Evolutionary conservation across 495 filamentous ascomycete genomes (phyloP).

Genomic region (Podospora sp.): DNA sequence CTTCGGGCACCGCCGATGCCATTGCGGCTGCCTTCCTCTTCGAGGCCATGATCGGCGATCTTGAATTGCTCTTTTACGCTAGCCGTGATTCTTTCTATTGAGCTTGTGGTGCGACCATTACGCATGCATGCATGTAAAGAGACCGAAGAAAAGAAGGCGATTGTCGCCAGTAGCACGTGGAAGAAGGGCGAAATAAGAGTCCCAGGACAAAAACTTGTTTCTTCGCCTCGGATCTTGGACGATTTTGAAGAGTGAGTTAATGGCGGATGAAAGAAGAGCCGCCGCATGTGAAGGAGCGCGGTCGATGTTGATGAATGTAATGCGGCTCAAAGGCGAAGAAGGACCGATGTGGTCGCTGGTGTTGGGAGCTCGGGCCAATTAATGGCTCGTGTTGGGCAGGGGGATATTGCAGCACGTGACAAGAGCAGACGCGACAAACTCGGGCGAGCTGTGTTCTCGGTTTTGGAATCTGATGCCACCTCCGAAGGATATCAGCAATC

Average conservation of each 20-base stretch:
- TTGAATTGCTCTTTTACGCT: neutral
- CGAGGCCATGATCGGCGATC: constrained; percentile 60
- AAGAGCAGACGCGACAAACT: constrained; percentile 20
- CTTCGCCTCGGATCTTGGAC: neutral
- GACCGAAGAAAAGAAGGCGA: neutral
- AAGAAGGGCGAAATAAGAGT: neutral
- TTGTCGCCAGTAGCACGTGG: neutral
- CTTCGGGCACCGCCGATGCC: constrained; percentile 60
- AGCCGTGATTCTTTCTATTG: neutral
- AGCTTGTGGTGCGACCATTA: neutral
- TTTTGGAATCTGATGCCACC: constrained; percentile 10
- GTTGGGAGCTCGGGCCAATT: neutral
- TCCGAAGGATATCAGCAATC: neutral
- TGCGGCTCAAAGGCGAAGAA: neutral
- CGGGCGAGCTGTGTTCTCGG: neutral
- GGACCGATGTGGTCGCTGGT: neutral
- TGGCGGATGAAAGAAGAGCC: neutral
- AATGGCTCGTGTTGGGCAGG: neutral
- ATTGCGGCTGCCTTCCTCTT: constrained; percentile 75
- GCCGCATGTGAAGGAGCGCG: neutral
- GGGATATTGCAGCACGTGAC: constrained; percentile 1
- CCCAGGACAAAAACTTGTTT: too few relatives aligned
- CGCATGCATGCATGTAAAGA: neutral
- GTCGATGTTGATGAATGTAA: neutral
- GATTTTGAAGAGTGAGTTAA: neutral